Conservation (phyloP, 2,329 filamentous ascomycete species). For the Bisporella sp. region DNA sequence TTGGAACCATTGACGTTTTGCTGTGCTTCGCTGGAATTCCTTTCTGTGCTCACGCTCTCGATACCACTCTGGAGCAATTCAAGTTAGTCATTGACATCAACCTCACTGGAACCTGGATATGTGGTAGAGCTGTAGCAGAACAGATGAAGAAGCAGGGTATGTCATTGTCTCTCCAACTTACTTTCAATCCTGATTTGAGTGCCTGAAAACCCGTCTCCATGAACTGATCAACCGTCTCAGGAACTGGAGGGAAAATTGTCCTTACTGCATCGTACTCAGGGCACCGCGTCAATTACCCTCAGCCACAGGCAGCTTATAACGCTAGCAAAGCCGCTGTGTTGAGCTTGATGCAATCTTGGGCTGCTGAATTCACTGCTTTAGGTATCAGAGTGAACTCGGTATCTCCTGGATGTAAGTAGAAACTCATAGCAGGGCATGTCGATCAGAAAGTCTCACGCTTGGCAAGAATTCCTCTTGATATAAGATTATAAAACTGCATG, state of each 20-base stretch:
- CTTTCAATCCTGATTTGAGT: too few species aligned
- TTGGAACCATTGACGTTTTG: slow-evolving; percentile 41
- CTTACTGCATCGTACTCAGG: slow-evolving; percentile 63
- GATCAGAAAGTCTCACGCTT: too few species aligned
- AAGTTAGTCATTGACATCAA: slow-evolving; percentile 63
- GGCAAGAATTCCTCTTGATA: too few species aligned
- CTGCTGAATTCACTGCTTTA: slow-evolving; percentile 65
- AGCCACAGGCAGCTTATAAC: slow-evolving; percentile 68
- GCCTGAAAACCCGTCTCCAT: neutral
- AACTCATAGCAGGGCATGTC: too few species aligned
- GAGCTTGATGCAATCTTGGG: slow-evolving; percentile 56
- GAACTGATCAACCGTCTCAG: neutral
- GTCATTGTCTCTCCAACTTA: too few species aligned
- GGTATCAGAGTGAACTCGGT: slow-evolving; percentile 67
- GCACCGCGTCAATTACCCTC: slow-evolving; percentile 45
- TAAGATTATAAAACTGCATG: too few species aligned
- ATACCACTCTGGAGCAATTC: slow-evolving; percentile 53
- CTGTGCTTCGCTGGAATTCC: slow-evolving; percentile 66
- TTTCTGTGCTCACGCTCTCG: slow-evolving; percentile 51
- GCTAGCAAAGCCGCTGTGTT: slow-evolving; percentile 62
- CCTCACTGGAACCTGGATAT: slow-evolving; percentile 62
- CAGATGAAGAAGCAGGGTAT: slow-evolving; percentile 41
- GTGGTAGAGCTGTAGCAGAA: slow-evolving; percentile 54
- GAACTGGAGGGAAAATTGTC: slow-evolving; percentile 51
- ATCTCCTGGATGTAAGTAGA: slow-evolving; percentile 48